These are phyloP conservation scores for Ogataea pignaliae DNA, from an alignment of 805 yeast genomes.

Conservation along the genomic window DNA sequence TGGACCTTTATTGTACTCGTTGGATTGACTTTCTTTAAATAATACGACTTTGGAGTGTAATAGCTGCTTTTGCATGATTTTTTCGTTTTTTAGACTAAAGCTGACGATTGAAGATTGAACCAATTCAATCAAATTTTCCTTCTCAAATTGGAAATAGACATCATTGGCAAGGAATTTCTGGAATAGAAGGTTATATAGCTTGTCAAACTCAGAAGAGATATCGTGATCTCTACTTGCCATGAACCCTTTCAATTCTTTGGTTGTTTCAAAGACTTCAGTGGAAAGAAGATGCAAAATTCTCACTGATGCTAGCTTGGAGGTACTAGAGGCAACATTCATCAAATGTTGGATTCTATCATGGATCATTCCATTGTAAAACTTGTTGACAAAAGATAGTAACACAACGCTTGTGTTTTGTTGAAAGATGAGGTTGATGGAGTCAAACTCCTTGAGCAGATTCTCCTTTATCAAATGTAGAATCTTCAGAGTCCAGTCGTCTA, in stretches of 20 bases:
- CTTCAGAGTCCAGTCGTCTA: constrained; percentile 48
- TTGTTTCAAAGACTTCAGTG: constrained; percentile 51
- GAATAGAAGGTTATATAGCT: constrained; percentile 68
- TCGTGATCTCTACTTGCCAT: constrained; percentile 45
- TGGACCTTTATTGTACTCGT: constrained; percentile 4
- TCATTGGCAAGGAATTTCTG: constrained; percentile 62
- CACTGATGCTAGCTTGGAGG: constrained; percentile 67
- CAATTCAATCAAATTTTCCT: constrained; percentile 56
- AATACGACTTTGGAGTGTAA: constrained; percentile 26
- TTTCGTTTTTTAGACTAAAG: constrained; percentile 38
- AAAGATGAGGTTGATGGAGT: constrained; percentile 70
- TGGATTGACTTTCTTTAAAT: constrained; percentile 18
- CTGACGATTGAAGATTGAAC: constrained; percentile 41
- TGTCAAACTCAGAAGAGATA: constrained; percentile 55
- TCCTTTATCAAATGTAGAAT: constrained; percentile 53
- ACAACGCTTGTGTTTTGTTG: constrained; percentile 53
- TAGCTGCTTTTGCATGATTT: constrained; percentile 33
- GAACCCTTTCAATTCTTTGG: constrained; percentile 60
- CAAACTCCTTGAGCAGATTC: constrained; percentile 67
- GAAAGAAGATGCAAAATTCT: constrained; percentile 70
- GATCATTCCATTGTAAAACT: constrained; percentile 71
- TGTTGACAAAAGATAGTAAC: constrained; percentile 62
- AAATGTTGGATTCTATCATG: constrained; percentile 52
- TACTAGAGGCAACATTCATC: constrained; percentile 57
- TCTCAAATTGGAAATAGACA: constrained; percentile 67